A percentile compares a stretch with the other conserved stretches of the same genome.
phyloP scores from a whole-genome alignment of 192 early-diverging fungal genomes.

The Mortierella antarctica region DNA sequence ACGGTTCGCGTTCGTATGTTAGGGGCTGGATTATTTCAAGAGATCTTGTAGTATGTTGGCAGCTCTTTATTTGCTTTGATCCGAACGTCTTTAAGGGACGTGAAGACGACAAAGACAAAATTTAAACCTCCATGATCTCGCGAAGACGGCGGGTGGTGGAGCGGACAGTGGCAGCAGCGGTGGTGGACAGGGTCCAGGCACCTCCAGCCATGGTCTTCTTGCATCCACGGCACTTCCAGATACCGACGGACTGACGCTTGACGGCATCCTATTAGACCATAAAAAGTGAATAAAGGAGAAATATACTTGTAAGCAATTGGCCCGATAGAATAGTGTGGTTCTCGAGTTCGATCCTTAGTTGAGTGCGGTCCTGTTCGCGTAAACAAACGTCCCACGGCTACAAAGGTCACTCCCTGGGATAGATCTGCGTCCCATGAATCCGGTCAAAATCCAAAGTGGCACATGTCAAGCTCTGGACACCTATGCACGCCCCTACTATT shows the following conservation, averaged over 20 bases:
- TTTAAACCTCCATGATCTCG: conserved; percentile 91
- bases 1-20: too few relatives aligned
- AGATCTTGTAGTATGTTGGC: too few relatives aligned
- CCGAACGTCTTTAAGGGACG: neutral
- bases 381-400: too few relatives aligned
- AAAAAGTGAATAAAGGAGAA: neutral
- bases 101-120: neutral
- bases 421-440: too few relatives aligned
- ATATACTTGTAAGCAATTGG: neutral
- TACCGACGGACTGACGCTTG: conserved; percentile 92
- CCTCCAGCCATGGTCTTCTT: conserved; percentile 93
- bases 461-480: too few relatives aligned
- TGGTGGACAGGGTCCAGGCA: conserved; percentile 94
- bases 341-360: neutral
- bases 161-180: conserved; percentile 90
- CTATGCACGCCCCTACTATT: too few relatives aligned
- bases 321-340: neutral
- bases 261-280: conserved; percentile 76
- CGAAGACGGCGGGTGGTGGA: conserved; percentile 98
- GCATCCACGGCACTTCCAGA: conserved; percentile 98
- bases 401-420: too few relatives aligned
- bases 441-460: too few relatives aligned
- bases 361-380: too few relatives aligned
- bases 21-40: too few relatives aligned
- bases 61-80: too few relatives aligned